phyloP scores from a whole-genome alignment of 2,329 filamentous ascomycete genomes.

The Cladosporium sp. region DNA sequence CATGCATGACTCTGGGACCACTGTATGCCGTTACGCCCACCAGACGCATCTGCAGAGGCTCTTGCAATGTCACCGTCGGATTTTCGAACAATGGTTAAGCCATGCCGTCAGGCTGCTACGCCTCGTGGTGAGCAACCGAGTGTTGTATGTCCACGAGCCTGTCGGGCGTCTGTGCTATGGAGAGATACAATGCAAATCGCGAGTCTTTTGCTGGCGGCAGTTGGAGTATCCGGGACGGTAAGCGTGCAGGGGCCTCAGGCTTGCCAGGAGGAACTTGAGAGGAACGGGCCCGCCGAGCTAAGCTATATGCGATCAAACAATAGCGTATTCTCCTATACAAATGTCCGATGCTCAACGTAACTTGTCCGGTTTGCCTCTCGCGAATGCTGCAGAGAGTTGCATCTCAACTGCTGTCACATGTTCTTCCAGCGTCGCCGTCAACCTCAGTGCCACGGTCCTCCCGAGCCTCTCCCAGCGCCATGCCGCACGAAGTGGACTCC shows the following conservation, averaged over 20 bases:
- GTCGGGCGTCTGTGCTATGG: conserved; percentile 5
- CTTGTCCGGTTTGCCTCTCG: not conserved
- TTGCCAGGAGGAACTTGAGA: not conserved
- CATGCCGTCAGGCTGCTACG: not conserved
- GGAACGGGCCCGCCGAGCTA: not conserved
- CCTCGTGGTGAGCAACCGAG: not conserved
- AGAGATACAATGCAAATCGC: not conserved
- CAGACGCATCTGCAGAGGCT: no score
- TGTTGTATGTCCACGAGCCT: conserved; percentile 3
- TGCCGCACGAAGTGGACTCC: not conserved
- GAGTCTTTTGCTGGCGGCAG: not conserved
- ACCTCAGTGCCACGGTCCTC: no score
- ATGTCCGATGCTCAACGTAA: not conserved
- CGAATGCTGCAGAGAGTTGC: conserved; percentile 1
- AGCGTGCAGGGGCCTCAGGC: not conserved
- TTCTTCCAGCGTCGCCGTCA: not conserved
- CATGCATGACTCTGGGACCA: not conserved
- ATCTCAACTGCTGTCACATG: conserved; percentile 13
- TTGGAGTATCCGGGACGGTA: not conserved
- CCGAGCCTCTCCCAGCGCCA: not conserved
- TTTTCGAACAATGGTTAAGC: not conserved
- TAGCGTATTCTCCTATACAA: not conserved
- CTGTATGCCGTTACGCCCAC: no score
- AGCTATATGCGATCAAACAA: not conserved
- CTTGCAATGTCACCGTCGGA: not conserved